phyloP scores from a whole-genome alignment of 2,329 filamentous ascomycete genomes.

The Colletotrichum coccodes region DNA sequence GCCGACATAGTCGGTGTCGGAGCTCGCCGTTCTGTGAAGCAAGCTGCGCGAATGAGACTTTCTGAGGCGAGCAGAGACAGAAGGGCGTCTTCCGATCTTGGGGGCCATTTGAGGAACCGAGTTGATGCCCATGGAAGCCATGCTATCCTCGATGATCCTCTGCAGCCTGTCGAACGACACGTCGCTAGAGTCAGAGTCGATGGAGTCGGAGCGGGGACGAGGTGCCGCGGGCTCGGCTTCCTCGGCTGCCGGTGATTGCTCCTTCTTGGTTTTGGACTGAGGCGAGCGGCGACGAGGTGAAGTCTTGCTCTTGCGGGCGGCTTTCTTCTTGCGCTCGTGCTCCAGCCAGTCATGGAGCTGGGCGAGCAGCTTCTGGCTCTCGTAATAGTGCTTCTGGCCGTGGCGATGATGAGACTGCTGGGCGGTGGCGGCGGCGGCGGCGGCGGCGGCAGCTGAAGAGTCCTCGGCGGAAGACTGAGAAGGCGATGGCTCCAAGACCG shows the following conservation, averaged over 20 bases:
- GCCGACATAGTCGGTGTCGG: conserved; percentile 87
- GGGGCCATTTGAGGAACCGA: conserved; percentile 55
- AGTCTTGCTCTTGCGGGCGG: conserved; percentile 61
- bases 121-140: conserved; percentile 63
- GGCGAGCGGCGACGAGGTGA: conserved; percentile 51
- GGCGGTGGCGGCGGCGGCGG: neutral
- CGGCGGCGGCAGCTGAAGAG: conserved; percentile 7
- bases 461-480: conserved; percentile 41
- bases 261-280: conserved; percentile 21
- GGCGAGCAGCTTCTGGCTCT: conserved; percentile 69
- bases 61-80: conserved; percentile 43
- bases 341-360: conserved; percentile 88
- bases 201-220: conserved; percentile 60
- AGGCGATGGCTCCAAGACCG: conserved; percentile 46
- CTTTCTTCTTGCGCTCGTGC: conserved; percentile 77
- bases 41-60: conserved; percentile 51
- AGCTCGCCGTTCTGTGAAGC: conserved; percentile 67
- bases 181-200: conserved; percentile 74
- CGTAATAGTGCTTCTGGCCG: conserved; percentile 49
- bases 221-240: conserved; percentile 18
- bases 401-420: conserved; percentile 42
- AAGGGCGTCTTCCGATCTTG: conserved; percentile 54
- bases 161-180: conserved; percentile 84
- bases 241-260: conserved; percentile 17
- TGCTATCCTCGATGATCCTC: conserved; percentile 77